These are phyloP conservation scores for Sphaerulina populicola DNA, from an alignment of 2,329 filamentous ascomycete species.

Conservation along the genomic window DNA sequence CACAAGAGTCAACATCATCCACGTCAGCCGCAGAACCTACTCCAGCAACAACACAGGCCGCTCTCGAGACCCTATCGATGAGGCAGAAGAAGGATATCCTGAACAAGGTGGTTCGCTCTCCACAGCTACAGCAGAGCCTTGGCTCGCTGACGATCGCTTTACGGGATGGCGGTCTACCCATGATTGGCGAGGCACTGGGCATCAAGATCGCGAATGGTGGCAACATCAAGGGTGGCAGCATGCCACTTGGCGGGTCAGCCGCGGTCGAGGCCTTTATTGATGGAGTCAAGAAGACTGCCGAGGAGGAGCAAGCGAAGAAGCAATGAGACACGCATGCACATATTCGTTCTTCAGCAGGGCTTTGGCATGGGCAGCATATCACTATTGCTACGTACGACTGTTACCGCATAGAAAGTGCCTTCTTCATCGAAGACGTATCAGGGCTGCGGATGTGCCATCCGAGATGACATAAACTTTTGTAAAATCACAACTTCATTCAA, in stretches of 20 bases:
- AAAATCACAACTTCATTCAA: too few relatives aligned
- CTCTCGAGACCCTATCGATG: slow-evolving; percentile 62
- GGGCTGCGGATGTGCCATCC: too few relatives aligned
- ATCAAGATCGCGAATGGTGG: slow-evolving; percentile 79
- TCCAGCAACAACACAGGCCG: slow-evolving; percentile 57
- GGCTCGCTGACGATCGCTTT: slow-evolving; percentile 79
- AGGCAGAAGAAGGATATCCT: slow-evolving; percentile 74
- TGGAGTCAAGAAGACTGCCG: slow-evolving; percentile 71
- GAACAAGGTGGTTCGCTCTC: slow-evolving; percentile 73
- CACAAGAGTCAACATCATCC: slow-evolving; percentile 54
- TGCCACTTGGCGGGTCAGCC: slow-evolving; percentile 79
- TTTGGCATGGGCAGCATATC: too few relatives aligned
- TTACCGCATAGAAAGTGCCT: too few relatives aligned
- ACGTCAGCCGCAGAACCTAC: slow-evolving; percentile 53
- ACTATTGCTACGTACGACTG: too few relatives aligned
- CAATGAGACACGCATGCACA: background rate
- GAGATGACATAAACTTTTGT: too few relatives aligned
- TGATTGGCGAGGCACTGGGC: slow-evolving; percentile 75
- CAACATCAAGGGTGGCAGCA: slow-evolving; percentile 63
- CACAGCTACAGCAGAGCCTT: slow-evolving; percentile 83
- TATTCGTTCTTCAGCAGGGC: background rate
- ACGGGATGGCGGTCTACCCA: slow-evolving; percentile 81
- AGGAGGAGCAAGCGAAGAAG: slow-evolving; percentile 44
- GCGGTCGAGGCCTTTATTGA: slow-evolving; percentile 87
- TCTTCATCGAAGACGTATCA: too few relatives aligned